Evolutionary conservation across 1,139 yeast genomes (phyloP).

Genomic region (Ogataea hybrid): DNA sequence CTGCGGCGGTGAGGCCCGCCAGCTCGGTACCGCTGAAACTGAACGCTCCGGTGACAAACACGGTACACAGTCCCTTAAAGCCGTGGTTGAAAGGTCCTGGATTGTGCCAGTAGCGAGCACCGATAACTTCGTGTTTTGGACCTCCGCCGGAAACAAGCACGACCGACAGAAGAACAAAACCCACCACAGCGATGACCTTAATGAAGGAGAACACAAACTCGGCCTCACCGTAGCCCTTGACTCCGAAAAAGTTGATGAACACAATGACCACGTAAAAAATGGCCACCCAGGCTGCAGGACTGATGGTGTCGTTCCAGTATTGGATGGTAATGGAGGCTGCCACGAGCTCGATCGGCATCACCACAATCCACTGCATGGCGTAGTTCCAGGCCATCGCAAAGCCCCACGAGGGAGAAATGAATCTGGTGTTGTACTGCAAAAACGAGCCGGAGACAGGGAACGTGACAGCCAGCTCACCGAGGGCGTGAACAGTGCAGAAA

Average conservation of each 20-base stretch:
- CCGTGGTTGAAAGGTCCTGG: conserved; percentile 56
- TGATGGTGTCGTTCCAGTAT: conserved; percentile 55
- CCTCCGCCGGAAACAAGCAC: conserved; percentile 66
- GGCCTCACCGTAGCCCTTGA: conserved; percentile 59
- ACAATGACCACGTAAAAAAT: conserved; percentile 56
- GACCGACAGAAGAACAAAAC: conserved; percentile 64
- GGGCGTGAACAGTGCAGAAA: conserved; percentile 59
- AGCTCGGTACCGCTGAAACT: conserved; percentile 77
- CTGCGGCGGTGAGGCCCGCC: conserved; percentile 78
- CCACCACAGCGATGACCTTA: conserved; percentile 57
- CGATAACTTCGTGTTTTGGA: conserved; percentile 49
- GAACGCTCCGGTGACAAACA: conserved; percentile 81
- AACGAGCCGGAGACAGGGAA: conserved; percentile 67
- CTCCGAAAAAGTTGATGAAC: conserved; percentile 53
- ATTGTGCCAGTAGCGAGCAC: conserved; percentile 53
- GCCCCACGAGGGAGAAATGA: conserved; percentile 65
- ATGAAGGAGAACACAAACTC: conserved; percentile 57
- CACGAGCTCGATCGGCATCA: conserved; percentile 63
- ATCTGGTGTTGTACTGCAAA: conserved; percentile 56
- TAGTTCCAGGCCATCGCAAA: conserved; percentile 71
- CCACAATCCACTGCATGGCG: conserved; percentile 61
- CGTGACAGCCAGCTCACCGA: conserved; percentile 62
- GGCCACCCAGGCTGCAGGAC: conserved; percentile 61
- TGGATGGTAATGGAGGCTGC: conserved; percentile 64
- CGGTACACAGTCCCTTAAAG: too few relatives aligned